Conservation (phyloP, 192 early-diverging fungal species). For the Allomyces macrogynus region DNA sequence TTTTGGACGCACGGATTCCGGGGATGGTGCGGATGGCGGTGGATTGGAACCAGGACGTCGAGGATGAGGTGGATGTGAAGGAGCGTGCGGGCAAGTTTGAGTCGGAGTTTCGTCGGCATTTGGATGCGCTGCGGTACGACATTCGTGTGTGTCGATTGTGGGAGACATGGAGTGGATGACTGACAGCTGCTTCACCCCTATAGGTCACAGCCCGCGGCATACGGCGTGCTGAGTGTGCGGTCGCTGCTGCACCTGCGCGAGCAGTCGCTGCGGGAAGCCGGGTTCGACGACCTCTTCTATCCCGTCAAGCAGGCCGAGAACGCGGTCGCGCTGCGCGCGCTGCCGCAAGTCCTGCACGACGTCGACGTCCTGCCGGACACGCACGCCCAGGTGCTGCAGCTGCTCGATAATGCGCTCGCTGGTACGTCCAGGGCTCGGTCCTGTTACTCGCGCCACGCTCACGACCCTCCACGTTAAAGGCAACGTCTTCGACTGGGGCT, state of each 20-base stretch:
- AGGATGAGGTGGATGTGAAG: conserved; percentile 4
- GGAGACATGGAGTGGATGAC: too few species aligned
- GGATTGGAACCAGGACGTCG: conserved; percentile 15
- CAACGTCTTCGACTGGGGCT: conserved; percentile 77
- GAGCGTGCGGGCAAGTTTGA: conserved; percentile 26
- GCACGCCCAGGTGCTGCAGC: conserved; percentile 11
- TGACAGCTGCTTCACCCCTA: too few species aligned
- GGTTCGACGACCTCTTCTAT: conserved; percentile 55
- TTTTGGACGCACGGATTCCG: conserved; percentile 42
- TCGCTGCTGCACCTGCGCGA: conserved; percentile 53
- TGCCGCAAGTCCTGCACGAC: conserved; percentile 21
- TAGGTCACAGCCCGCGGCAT: conserved; percentile 35
- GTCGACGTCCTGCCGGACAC: conserved; percentile 23
- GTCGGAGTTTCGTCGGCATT: conserved; percentile 41
- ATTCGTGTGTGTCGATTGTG: too few species aligned
- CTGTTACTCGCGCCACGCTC: neutral
- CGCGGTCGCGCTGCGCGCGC: conserved; percentile 26
- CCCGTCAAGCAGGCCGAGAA: conserved; percentile 48
- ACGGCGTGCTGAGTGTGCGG: conserved; percentile 50
- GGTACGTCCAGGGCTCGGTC: conserved; percentile 2
- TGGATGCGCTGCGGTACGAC: conserved; percentile 27
- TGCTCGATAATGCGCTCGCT: conserved; percentile 49
- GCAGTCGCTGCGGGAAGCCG: conserved; percentile 63
- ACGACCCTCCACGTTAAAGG: conserved; percentile 5
- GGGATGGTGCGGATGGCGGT: conserved; percentile 39